Percentiles rank a stretch among this genome's conserved stretches.
Evolutionary conservation across 257 asterid species (phyloP).

Genomic region (Ilex asprella): DNA sequence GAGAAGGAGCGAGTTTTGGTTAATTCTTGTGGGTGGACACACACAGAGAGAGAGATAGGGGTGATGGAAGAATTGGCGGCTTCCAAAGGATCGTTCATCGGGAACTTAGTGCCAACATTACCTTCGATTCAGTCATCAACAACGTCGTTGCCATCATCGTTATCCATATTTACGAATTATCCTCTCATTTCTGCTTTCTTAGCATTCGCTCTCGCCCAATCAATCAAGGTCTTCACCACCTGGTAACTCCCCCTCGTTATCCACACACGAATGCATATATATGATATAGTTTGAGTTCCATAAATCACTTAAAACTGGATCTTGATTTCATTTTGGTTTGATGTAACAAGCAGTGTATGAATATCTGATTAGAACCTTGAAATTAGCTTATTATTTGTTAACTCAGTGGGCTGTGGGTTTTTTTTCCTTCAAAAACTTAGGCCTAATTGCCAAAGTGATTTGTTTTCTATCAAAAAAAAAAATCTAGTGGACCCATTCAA

Average conservation of each 20-base stretch:
- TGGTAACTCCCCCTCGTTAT: slow-evolving; percentile 39
- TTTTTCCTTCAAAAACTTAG: no score
- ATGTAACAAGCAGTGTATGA: no score
- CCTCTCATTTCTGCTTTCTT: slow-evolving; percentile 66
- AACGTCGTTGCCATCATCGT: slow-evolving; percentile 23
- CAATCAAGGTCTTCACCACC: slow-evolving; percentile 50
- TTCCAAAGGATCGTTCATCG: slow-evolving; percentile 18
- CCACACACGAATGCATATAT: slow-evolving; percentile 5
- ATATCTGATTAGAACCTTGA: no score
- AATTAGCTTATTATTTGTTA: no score
- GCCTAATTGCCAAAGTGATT: no score
- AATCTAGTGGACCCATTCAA: no score
- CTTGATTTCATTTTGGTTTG: neutral
- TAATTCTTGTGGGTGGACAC: neutral
- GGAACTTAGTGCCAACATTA: slow-evolving; percentile 15
- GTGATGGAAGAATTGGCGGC: slow-evolving; percentile 15
- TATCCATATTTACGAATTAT: slow-evolving; percentile 48
- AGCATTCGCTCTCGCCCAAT: slow-evolving; percentile 76
- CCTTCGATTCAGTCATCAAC: slow-evolving; percentile 22
- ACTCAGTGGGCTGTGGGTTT: no score
- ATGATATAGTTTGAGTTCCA: neutral
- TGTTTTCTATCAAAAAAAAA: no score
- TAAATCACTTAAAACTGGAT: neutral
- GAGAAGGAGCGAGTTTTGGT: no score
- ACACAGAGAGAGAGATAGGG: neutral